These are phyloP conservation scores for Bretziella fagacearum DNA, from an alignment of 2,329 filamentous ascomycete genomes.

Conservation along the genomic window DNA sequence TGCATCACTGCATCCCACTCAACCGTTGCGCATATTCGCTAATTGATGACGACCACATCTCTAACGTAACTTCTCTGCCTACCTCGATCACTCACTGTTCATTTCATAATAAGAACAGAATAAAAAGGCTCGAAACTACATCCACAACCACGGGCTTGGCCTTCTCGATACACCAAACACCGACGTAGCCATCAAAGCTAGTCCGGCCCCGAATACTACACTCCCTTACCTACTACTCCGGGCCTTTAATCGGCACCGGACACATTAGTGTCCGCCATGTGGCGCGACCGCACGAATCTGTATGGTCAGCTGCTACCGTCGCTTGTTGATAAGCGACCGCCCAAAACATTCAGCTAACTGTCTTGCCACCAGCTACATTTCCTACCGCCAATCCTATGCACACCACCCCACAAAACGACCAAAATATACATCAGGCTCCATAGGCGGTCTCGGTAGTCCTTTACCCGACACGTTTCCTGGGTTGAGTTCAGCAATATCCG, in stretches of 20 bases:
- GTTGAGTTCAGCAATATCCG: conserved; percentile 25
- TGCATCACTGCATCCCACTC: background rate
- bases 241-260: background rate
- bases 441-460: conserved; percentile 34
- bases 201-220: background rate
- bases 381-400: conserved; percentile 95
- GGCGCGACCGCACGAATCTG: conserved; percentile 98
- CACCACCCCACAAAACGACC: conserved; percentile 83
- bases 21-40: no score
- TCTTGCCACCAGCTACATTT: conserved; percentile 58
- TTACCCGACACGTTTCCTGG: conserved; percentile 43
- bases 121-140: no score
- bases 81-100: no score
- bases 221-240: background rate
- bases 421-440: conserved; percentile 37
- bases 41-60: no score
- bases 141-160: background rate
- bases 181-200: background rate
- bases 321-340: background rate
- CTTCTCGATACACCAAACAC: background rate
- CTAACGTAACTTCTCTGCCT: no score
- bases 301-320: conserved; percentile 32
- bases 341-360: background rate
- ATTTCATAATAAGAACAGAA: no score
- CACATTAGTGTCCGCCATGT: conserved; percentile 52